Evolutionary conservation across 1,284 basidiomycete species (phyloP).

Genomic region (Athelia sp.): DNA sequence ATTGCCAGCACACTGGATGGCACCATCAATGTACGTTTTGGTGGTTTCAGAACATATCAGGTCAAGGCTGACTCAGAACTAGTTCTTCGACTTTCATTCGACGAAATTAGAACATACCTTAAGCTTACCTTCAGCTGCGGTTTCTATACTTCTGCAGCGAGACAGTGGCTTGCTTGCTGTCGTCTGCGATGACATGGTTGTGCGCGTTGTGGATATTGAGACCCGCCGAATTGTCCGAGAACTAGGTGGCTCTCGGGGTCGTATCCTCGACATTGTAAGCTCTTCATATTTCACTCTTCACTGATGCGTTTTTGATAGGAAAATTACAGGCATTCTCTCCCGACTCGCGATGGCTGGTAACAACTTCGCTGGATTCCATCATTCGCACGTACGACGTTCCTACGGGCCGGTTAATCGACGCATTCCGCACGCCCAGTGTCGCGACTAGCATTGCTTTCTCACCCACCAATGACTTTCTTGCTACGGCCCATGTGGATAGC

Average conservation of each 20-base stretch:
- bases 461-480: conserved; percentile 93
- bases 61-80: conserved; percentile 1
- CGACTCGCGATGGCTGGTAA: conserved; percentile 91
- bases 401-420: conserved; percentile 88
- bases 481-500: conserved; percentile 91
- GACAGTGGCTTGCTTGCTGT: conserved; percentile 86
- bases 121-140: conserved; percentile 63
- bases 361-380: conserved; percentile 84
- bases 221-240: conserved; percentile 86
- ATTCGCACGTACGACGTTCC: conserved; percentile 97
- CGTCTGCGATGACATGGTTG: conserved; percentile 80
- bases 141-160: conserved; percentile 74
- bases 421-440: conserved; percentile 85
- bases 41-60: neutral
- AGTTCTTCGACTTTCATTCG: conserved; percentile 97
- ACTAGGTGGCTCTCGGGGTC: conserved; percentile 73
- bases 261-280: conserved; percentile 80
- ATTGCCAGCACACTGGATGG: conserved; percentile 88
- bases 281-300: neutral
- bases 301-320: conserved; percentile 4
- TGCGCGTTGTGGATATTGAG: conserved; percentile 90
- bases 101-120: conserved; percentile 68
- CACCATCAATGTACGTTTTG: conserved; percentile 69
- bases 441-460: conserved; percentile 92
- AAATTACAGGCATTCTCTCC: conserved; percentile 79